Conservation (phyloP, 768 basidiomycete genomes). For the Exsudoporus frostii region DNA sequence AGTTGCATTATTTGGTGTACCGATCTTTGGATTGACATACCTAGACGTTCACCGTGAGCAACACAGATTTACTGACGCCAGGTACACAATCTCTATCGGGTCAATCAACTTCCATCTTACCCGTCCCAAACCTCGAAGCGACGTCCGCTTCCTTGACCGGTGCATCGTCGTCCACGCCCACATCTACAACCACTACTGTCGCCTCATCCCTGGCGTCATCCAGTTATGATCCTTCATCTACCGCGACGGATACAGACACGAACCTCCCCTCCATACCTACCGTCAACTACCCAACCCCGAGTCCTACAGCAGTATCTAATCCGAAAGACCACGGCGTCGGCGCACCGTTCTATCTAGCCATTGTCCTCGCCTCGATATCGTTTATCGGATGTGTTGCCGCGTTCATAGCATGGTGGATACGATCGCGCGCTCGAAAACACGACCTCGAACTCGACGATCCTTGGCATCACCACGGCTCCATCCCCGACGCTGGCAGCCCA, state of each 20-base stretch:
- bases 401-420: constrained; percentile 48
- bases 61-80: background rate
- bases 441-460: constrained; percentile 32
- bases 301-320: constrained; percentile 18
- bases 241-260: constrained; percentile 17
- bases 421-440: constrained; percentile 37
- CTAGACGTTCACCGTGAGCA: constrained; percentile 9
- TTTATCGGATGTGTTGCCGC: constrained; percentile 44
- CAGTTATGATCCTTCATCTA: constrained; percentile 1
- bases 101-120: background rate
- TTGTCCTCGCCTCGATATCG: constrained; percentile 47
- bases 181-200: background rate
- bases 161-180: background rate
- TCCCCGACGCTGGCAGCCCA: constrained; percentile 1
- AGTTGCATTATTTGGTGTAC: background rate
- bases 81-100: background rate
- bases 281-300: constrained; percentile 21
- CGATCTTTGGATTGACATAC: background rate
- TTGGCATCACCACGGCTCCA: constrained; percentile 32
- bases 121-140: constrained; percentile 18
- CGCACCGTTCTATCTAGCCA: constrained; percentile 47
- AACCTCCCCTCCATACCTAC: constrained; percentile 24
- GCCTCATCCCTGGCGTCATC: constrained; percentile 6
- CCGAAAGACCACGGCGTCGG: constrained; percentile 24
- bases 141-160: constrained; percentile 11